Conservation (phyloP, 2,329 filamentous ascomycete species). For the Fusarium denticulatum region DNA sequence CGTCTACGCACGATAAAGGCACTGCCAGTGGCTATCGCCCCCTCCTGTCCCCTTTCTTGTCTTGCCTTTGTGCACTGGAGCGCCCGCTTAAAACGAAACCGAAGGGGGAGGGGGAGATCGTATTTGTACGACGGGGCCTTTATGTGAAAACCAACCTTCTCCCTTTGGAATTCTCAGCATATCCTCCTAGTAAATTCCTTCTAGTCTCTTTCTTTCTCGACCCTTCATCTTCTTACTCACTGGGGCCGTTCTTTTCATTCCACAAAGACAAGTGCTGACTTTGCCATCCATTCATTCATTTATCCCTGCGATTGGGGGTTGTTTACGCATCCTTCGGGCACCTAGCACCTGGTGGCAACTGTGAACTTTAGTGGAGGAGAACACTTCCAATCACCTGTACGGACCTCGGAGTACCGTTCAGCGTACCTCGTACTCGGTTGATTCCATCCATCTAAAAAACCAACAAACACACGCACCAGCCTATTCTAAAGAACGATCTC, state of each 20-base stretch:
- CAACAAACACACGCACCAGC: conserved; percentile 12
- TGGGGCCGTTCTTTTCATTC: conserved; percentile 14
- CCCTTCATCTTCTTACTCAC: not conserved
- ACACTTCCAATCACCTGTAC: conserved; percentile 5
- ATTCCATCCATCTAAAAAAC: conserved; percentile 4
- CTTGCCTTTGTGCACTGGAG: conserved; percentile 18
- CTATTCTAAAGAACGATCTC: not conserved
- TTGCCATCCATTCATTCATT: not conserved
- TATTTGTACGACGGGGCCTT: conserved; percentile 15
- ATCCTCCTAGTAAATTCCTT: not conserved
- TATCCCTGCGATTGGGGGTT: conserved; percentile 22
- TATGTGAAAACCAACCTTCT: not conserved
- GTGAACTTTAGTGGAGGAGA: conserved; percentile 2
- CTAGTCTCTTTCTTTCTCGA: not conserved
- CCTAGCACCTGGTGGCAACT: conserved; percentile 18
- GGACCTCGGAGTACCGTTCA: not conserved
- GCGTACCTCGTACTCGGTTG: conserved; percentile 8
- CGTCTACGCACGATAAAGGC: conserved; percentile 5
- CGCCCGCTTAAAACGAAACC: conserved; percentile 6
- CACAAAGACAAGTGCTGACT: conserved; percentile 15
- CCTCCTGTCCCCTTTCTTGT: conserved; percentile 15
- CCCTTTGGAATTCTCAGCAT: not conserved
- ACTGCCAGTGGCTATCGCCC: conserved; percentile 4
- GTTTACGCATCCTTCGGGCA: conserved; percentile 15
- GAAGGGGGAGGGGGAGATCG: not conserved